phyloP scores from a whole-genome alignment of 345 rosid species.

The Populus alba region DNA sequence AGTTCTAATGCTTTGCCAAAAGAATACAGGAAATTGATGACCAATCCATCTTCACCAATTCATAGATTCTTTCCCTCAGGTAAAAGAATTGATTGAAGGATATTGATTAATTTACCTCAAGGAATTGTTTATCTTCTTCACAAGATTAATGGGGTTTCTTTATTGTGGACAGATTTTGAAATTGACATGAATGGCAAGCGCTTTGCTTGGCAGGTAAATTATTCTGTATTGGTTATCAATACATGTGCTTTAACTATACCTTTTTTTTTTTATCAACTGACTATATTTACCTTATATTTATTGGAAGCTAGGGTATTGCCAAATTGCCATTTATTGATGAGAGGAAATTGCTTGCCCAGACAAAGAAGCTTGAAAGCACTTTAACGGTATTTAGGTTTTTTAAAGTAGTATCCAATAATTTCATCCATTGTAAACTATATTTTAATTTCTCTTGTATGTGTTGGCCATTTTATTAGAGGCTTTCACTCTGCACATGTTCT shows the following conservation, averaged over 20 bases:
- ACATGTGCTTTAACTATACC: background rate
- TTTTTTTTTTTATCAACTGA: background rate
- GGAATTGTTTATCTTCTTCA: background rate
- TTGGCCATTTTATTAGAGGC: background rate
- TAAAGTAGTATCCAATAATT: constrained; percentile 1
- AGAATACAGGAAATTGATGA: constrained; percentile 76
- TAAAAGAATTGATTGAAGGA: constrained; percentile 20
- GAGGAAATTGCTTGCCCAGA: constrained; percentile 66
- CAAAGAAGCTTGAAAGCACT: constrained; percentile 75
- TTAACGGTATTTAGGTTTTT: constrained; percentile 59
- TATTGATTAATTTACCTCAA: constrained; percentile 2
- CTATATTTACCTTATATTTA: constrained; percentile 13
- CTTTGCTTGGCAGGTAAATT: constrained; percentile 89
- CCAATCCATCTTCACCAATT: constrained; percentile 76
- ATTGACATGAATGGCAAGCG: constrained; percentile 99
- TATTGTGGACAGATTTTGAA: constrained; percentile 70
- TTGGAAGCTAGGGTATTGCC: constrained; percentile 69
- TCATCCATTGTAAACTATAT: background rate
- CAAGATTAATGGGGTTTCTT: constrained; percentile 4
- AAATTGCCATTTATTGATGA: constrained; percentile 95
- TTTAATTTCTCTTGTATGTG: background rate
- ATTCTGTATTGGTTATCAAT: background rate
- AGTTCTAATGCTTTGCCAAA: constrained; percentile 88
- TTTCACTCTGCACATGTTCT: background rate
- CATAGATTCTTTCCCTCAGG: constrained; percentile 77